Base-by-base conservation (phyloP, 129 eudicot species). In the Helianthus tuberosus region DNA sequence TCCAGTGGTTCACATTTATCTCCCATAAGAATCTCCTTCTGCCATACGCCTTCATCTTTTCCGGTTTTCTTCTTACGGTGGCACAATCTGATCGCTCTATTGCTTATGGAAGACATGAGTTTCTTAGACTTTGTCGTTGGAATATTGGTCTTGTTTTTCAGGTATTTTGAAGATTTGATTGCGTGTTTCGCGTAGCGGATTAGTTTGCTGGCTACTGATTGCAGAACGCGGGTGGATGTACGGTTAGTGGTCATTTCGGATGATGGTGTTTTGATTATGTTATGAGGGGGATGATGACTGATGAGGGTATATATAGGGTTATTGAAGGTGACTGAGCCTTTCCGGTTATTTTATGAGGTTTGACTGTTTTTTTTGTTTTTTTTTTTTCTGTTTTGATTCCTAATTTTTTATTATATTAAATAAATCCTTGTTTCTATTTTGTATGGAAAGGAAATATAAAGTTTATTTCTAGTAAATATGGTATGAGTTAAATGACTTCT, bases 201-300 rank as follows among this genome's bases (percentile, higher is more conserved):
- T n/a, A 72, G 57, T 6, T 78, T 59, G 13, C 79, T 35, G 1
- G 80, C 53, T 25, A 85, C 54, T 5, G 89, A 66, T 9, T 77
- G 79, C 6, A 76, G 6, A 6, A 68, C 49, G n/a, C 69, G 72
- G 54, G 71, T 5, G 43, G 74, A 62, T 1, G 64, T 41, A 48
- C 68, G 71, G 50, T 59, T 69, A 5, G 11, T 12, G 48, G 70
- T 39, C 78, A 74, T 74, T 50, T n/a, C 29, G 58, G 77, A 60
- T 7, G 27, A 36, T 11, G 51, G 39, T 8, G 51, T 13, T 38
- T 2, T 47, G 66, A 17, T 52, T 23, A n/a, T 12, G 3, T 15
- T 3, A 54, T 48, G 20, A 13, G 68, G 62, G 74, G 29, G 29
- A 25, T 25, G 29, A 25, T 25, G 29, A 25, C 29, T 25, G 29